Base-by-base conservation (phyloP, 129 eudicot genomes). In the Smallanthus sonchifolius region DNA sequence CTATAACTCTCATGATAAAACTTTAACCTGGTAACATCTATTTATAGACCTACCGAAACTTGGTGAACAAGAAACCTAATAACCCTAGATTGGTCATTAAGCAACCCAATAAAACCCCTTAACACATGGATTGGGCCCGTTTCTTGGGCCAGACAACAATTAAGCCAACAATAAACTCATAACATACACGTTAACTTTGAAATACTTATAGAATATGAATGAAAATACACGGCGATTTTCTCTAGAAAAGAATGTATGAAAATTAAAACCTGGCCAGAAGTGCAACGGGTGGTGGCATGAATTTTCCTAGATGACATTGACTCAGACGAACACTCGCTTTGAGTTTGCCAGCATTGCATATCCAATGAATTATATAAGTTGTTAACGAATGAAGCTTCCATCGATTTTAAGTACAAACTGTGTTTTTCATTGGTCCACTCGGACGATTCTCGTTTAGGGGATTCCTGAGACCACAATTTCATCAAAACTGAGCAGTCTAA, bases 351-450 rank as follows among this genome's bases (percentile, higher is more conserved):
- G 57, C 84, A 80, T 72, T 56, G 69, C 49, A 73, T 28, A 74
- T 90, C 84, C 38, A 78, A 65, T 3, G 96, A 85, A 40, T 72
- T 61, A 75, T 90, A 85, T 70, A 90, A 76, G 77, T 91, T 86
- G 67, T 84, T 63, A 17, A 91, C 84, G 28, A 91, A 91, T 45
- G 94, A 85, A 40, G 91, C 83, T 76, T 91, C 97, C 87, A 91
- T 91, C 1, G 97, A 91, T 70, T 91, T 84, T 44, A 91, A 78
- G 79, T 85, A 91, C 86, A 87, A 69, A 66, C 89, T 86, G 72
- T 91, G 97, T 81, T 87, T 91, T 84, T 87, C 89, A 73, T 91
- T 82, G 3, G 97, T 91, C 97, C 97, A 91, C 77, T 91, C 89
- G 15, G 55, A 76, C 54, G 80, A 65, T 72, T 69, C 83, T 43